phyloP scores from a whole-genome alignment of 1,284 basidiomycete species.

The Puccinia polysora region DNA sequence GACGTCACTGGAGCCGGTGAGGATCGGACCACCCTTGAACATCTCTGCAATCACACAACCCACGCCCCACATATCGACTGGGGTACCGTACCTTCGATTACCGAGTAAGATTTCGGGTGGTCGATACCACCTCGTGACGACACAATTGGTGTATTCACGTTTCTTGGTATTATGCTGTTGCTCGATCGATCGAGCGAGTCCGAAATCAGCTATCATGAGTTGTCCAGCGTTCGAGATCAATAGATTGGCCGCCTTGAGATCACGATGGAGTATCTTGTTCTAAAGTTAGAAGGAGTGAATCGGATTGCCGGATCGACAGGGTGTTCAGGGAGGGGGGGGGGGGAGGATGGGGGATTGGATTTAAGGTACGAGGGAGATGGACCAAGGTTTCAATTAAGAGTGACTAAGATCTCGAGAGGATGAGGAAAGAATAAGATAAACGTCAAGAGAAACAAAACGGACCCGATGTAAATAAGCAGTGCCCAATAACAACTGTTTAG shows the following conservation, averaged over 20 bases:
- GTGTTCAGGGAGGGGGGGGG: too few relatives aligned
- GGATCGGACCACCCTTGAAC: conserved; percentile 80
- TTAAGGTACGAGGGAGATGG: too few relatives aligned
- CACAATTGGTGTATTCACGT: conserved; percentile 83
- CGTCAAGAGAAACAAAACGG: conserved; percentile 50
- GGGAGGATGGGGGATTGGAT: too few relatives aligned
- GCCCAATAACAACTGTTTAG: conserved; percentile 89
- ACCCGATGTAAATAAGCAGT: conserved; percentile 92
- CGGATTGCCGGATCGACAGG: conserved; percentile 39
- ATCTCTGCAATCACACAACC: conserved; percentile 96
- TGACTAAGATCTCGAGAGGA: conserved; percentile 9
- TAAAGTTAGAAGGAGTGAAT: conserved; percentile 52
- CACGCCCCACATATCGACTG: conserved; percentile 98
- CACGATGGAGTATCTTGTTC: conserved; percentile 94
- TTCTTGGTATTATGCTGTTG: conserved; percentile 47
- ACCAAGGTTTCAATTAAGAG: conserved; percentile 1
- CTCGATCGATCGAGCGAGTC: conserved; percentile 68
- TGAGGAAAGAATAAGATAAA: background rate
- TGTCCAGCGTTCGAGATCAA: conserved; percentile 81
- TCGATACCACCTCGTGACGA: conserved; percentile 98
- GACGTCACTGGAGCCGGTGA: conserved; percentile 79
- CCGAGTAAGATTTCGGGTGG: conserved; percentile 92
- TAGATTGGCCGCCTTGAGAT: conserved; percentile 97
- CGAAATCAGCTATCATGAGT: conserved; percentile 91
- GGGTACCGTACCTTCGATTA: conserved; percentile 78